These are phyloP conservation scores for Sphaerulina populicola DNA, from an alignment of 2,329 filamentous ascomycete species.

Conservation along the genomic window DNA sequence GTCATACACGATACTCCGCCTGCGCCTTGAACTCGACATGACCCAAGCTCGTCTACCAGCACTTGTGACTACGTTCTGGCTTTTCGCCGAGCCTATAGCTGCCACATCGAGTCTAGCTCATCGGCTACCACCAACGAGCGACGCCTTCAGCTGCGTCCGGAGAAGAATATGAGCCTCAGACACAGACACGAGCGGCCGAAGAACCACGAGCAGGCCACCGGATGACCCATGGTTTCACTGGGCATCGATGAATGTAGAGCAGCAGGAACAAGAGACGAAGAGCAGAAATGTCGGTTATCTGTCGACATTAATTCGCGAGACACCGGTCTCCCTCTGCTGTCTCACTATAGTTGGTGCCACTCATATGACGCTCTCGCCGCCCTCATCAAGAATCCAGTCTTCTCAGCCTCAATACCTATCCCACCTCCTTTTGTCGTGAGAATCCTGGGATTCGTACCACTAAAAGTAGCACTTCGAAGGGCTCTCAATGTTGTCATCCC, in stretches of 20 bases:
- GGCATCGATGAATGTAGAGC: too few relatives aligned
- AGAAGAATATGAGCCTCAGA: too few relatives aligned
- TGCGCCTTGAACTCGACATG: slow-evolving; percentile 38
- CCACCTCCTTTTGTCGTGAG: slow-evolving; percentile 58
- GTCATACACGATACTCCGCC: slow-evolving; percentile 75
- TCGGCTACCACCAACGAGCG: too few relatives aligned
- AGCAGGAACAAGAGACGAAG: background rate
- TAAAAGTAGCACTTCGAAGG: slow-evolving; percentile 69
- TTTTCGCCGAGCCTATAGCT: too few relatives aligned
- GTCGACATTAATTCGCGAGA: slow-evolving; percentile 60
- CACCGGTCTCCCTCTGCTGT: slow-evolving; percentile 56
- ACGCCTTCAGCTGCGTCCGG: too few relatives aligned
- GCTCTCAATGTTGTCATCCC: slow-evolving; percentile 49
- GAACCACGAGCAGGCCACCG: too few relatives aligned
- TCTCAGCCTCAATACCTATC: slow-evolving; percentile 74
- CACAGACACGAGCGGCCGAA: too few relatives aligned
- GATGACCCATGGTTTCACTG: too few relatives aligned
- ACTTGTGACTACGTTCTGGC: too few relatives aligned
- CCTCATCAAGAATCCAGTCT: slow-evolving; percentile 65
- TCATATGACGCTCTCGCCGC: slow-evolving; percentile 66
- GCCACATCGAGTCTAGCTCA: too few relatives aligned
- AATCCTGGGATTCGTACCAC: slow-evolving; percentile 44
- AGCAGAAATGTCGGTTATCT: slow-evolving; percentile 35
- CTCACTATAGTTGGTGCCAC: slow-evolving; percentile 57
- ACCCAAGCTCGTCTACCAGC: background rate